Base-by-base conservation (phyloP, 768 basidiomycete genomes). In the Leccinum variicolor region DNA sequence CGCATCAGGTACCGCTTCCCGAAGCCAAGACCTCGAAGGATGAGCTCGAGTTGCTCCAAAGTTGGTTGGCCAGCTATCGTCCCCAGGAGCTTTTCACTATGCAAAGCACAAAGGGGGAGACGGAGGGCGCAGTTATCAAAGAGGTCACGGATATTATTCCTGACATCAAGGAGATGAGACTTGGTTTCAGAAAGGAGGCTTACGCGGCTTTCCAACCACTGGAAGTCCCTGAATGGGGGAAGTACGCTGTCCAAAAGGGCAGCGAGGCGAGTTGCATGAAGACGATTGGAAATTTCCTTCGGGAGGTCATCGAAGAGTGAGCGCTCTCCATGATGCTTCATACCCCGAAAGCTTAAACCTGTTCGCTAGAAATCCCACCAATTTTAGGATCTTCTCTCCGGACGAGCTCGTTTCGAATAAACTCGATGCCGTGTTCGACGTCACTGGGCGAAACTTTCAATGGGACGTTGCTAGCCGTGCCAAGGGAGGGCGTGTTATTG, bases 1-100 rank as follows among this genome's bases (percentile, higher is more conserved):
- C 93, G 0, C 93, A 97, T 68, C 94, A 96, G 74, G 92, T 96
- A 1, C 93, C 94, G 5, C 81, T 96, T 17, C 87, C 92, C 3
- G 75, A 75, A 11, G 87, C 87, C 3, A 86, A 85, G 70, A 85
- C 79, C 0, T 81, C 84, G 54, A 68, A 74, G 7, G 82, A 83
- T 55, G 85, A 94, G 63, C 84, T 92, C 56, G 64, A 64, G 0
- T 67, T 80, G 10, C 79, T 97, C 31, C 80, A 87, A 62, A 63
- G 76, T 1, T 96, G 94, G 94, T 79, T 94, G 50, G 64, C 74
- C 11, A 86, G 85, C 6, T 96, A 95, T 71, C 74, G 75, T 2
- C 84, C 90, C 0, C 63, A 80, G 4, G 83, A 90, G 50, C 79
- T 93, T 15, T 89, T 95, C 69, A 74, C 78, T 52, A n/a, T 45